Conservation (phyloP, 805 yeast species). For the Blastobotrys attinorum region DNA sequence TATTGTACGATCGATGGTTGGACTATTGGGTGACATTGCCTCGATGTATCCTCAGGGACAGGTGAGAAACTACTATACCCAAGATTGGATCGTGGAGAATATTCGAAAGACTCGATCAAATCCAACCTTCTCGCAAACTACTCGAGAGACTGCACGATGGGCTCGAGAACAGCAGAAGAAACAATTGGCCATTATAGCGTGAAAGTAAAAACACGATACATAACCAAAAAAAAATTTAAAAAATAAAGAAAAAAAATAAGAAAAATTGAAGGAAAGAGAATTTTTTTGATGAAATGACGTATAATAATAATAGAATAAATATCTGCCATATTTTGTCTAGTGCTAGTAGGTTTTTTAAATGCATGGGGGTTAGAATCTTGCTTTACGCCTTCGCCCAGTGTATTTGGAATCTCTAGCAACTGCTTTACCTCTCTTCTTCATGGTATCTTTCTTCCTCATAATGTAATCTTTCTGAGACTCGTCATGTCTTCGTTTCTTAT, state of each 20-base stretch:
- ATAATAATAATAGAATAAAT: no score
- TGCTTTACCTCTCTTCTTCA: constrained; percentile 79
- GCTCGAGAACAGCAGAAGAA: constrained; percentile 79
- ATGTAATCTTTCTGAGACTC: constrained; percentile 80
- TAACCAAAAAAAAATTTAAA: no score
- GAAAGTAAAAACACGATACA: no score
- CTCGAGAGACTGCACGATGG: constrained; percentile 95
- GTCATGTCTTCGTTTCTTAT: constrained; percentile 35
- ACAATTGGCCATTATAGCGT: constrained; percentile 16
- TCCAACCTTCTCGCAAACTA: constrained; percentile 50
- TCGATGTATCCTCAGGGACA: constrained; percentile 77
- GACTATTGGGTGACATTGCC: constrained; percentile 88
- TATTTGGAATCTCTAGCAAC: constrained; percentile 89
- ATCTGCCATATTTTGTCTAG: no score
- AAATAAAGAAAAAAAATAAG: no score
- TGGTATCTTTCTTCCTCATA: constrained; percentile 83
- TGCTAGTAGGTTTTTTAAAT: no score
- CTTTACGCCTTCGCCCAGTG: constrained; percentile 77
- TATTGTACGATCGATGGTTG: constrained; percentile 76
- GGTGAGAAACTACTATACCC: constrained; percentile 54
- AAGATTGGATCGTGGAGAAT: constrained; percentile 73
- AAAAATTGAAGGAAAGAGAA: no score
- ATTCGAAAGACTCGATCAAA: constrained; percentile 67
- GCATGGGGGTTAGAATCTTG: constrained; percentile 54
- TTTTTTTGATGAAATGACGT: no score